Conservation (phyloP, 1,284 basidiomycete species). For the Xerocomus minutiporus region DNA sequence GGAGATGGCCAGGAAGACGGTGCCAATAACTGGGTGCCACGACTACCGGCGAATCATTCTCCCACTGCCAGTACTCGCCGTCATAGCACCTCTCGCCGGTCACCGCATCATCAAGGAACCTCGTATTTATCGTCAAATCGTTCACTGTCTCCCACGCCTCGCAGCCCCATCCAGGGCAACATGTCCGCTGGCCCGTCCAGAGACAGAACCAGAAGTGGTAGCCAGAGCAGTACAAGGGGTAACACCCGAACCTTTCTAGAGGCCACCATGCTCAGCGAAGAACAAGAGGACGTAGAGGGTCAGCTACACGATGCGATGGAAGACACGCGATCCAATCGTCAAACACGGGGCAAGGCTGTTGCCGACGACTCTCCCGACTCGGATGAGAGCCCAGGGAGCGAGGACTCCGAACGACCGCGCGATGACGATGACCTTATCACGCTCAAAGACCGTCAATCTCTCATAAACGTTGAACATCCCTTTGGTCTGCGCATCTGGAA, state of each 20-base stretch:
- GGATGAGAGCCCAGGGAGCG: conserved; percentile 32
- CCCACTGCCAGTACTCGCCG: conserved; percentile 30
- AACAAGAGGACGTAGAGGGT: conserved; percentile 35
- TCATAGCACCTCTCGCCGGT: conserved; percentile 50
- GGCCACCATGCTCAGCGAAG: conserved; percentile 42
- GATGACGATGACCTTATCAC: conserved; percentile 88
- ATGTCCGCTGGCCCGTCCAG: conserved; percentile 48
- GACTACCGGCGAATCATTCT: background rate
- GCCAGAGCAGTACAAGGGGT: conserved; percentile 52
- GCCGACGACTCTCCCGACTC: conserved; percentile 32
- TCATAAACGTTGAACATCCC: conserved; percentile 98
- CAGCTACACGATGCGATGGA: conserved; percentile 32
- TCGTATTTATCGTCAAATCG: conserved; percentile 45
- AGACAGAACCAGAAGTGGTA: conserved; percentile 53
- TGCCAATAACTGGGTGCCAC: conserved; percentile 29
- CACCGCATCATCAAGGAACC: conserved; percentile 62
- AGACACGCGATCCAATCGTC: conserved; percentile 27
- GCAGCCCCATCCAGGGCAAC: conserved; percentile 37
- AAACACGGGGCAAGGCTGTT: conserved; percentile 26
- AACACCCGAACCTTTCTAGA: conserved; percentile 44
- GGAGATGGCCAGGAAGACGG: conserved; percentile 16
- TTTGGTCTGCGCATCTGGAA: conserved; percentile 99
- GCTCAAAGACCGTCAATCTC: conserved; percentile 92
- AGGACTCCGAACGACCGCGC: conserved; percentile 35
- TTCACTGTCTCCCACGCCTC: conserved; percentile 38